Percentiles rank a stretch among this genome's conserved stretches.
Conservation (phyloP, 129 eudicot species). For the Tagetes erecta region DNA sequence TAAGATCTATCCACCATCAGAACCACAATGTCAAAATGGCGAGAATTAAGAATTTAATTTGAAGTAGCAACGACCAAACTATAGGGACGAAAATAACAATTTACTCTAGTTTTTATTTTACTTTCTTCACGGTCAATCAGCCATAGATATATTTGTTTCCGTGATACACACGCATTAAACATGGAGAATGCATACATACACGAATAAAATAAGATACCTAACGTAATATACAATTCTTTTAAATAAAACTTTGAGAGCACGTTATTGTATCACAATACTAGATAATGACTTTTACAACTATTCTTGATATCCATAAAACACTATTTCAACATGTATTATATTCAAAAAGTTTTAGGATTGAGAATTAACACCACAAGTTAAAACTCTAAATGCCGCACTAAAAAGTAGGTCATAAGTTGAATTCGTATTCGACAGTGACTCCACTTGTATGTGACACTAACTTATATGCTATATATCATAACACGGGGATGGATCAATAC, state of each 20-base stretch:
- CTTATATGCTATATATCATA: not conserved
- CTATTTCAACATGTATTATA: constrained; percentile 16
- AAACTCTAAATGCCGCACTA: not conserved
- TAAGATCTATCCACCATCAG: no score
- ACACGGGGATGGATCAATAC: not conserved
- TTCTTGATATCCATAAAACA: constrained; percentile 24
- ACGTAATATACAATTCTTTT: not conserved
- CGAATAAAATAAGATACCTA: not conserved
- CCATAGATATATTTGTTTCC: not conserved
- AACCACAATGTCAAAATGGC: no score
- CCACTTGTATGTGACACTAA: not conserved
- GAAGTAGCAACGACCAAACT: no score
- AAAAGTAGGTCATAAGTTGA: constrained; percentile 12
- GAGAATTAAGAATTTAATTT: no score
- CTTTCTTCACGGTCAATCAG: not conserved
- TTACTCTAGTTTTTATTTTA: no score
- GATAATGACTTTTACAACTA: not conserved
- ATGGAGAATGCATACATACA: not conserved
- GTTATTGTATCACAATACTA: not conserved
- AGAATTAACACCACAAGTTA: constrained; percentile 21
- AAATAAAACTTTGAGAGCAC: not conserved
- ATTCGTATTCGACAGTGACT: constrained; percentile 33
- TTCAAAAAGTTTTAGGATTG: constrained; percentile 1
- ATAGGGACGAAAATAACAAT: no score
- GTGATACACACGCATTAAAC: not conserved